Evolutionary conservation across 1,284 basidiomycete genomes (phyloP).

Genomic region (Sanghuangporus weigelae): DNA sequence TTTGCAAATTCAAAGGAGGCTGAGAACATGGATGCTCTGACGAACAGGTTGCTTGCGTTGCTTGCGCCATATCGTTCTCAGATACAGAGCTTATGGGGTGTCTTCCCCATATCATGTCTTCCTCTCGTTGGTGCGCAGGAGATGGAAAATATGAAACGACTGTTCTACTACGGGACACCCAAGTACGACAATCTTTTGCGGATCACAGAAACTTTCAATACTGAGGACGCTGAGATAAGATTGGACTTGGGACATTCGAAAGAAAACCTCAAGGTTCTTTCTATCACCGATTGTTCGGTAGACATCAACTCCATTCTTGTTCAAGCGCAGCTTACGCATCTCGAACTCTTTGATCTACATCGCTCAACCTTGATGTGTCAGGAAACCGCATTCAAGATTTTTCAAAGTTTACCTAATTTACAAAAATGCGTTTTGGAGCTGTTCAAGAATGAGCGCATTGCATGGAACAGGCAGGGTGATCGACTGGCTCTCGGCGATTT

Average conservation of each 20-base stretch:
- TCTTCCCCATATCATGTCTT: conserved; percentile 8
- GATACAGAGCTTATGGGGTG: conserved; percentile 1
- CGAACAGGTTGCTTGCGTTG: background rate
- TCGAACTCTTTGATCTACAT: conserved; percentile 8
- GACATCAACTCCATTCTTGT: background rate
- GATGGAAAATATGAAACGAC: conserved; percentile 3
- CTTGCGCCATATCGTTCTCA: conserved; percentile 7
- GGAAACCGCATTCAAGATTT: conserved; percentile 2
- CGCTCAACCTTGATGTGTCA: background rate
- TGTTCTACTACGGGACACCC: conserved; percentile 8
- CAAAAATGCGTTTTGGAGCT: conserved; percentile 5
- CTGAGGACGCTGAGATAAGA: background rate
- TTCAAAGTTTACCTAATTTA: background rate
- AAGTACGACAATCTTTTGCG: background rate
- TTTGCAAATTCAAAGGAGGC: background rate
- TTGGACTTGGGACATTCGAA: conserved; percentile 6
- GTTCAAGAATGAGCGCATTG: background rate
- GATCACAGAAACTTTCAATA: background rate
- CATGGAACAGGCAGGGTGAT: background rate
- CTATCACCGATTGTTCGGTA: background rate
- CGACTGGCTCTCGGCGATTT: background rate
- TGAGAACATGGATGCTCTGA: background rate
- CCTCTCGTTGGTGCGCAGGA: conserved; percentile 5
- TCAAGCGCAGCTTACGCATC: conserved; percentile 6
- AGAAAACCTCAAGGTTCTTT: background rate